phyloP scores from a whole-genome alignment of 129 eudicot genomes.

The Rutidosis leptorrhynchoides region DNA sequence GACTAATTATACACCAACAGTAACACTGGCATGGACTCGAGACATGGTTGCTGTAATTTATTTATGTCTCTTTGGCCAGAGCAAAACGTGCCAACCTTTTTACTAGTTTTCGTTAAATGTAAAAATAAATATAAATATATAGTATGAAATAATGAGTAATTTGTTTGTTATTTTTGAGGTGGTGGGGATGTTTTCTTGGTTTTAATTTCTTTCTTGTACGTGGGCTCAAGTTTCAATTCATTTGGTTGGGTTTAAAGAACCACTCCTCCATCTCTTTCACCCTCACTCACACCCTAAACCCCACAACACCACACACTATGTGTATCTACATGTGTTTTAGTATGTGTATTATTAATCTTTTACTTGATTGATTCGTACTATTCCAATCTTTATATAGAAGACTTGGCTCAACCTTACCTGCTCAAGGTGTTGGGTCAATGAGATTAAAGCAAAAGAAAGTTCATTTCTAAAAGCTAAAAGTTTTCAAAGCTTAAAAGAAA shows the following conservation, averaged over 20 bases:
- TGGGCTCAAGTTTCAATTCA: slow-evolving; percentile 52
- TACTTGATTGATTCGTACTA: slow-evolving; percentile 18
- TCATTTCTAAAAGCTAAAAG: slow-evolving; percentile 57
- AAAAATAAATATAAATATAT: neutral
- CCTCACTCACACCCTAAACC: slow-evolving; percentile 24
- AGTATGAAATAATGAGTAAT: slow-evolving; percentile 38
- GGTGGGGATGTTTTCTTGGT: slow-evolving; percentile 55
- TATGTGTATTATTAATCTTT: slow-evolving; percentile 29
- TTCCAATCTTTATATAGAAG: slow-evolving; percentile 39
- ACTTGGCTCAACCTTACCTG: slow-evolving; percentile 70
- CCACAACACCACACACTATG: slow-evolving; percentile 31
- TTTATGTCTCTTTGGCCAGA: too few species aligned
- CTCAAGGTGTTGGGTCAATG: slow-evolving; percentile 70
- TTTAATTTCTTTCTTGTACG: slow-evolving; percentile 30
- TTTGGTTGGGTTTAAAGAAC: slow-evolving; percentile 41
- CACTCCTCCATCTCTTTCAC: slow-evolving; percentile 34
- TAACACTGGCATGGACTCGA: too few species aligned
- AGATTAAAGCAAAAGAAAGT: slow-evolving; percentile 51
- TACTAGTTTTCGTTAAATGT: neutral
- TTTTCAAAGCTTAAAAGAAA: slow-evolving; percentile 46
- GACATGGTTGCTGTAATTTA: too few species aligned
- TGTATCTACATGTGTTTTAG: slow-evolving; percentile 20
- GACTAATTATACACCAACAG: too few species aligned
- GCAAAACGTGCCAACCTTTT: too few species aligned
- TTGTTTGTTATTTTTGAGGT: slow-evolving; percentile 39